Conservation (phyloP, 257 asterid genomes). For the Jasminum sambac region DNA sequence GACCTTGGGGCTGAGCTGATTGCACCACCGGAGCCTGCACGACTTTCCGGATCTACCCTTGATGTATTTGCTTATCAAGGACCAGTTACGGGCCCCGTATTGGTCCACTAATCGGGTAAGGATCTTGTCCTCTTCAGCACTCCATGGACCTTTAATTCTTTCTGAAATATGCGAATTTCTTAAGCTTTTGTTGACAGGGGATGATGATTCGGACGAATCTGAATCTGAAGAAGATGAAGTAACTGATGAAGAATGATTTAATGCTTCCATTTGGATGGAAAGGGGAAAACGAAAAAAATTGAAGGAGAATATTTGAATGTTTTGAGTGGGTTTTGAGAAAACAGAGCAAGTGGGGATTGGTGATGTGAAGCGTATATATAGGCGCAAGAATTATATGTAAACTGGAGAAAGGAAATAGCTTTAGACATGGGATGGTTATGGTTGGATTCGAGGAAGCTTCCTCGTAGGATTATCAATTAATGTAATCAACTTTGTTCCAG, state of each 20-base stretch:
- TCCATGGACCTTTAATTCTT: constrained; percentile 53
- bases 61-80: constrained; percentile 40
- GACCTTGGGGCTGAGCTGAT: constrained; percentile 49
- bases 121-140: constrained; percentile 47
- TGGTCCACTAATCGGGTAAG: constrained; percentile 31
- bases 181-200: background rate
- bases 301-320: background rate
- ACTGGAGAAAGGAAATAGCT: background rate
- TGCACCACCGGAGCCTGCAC: constrained; percentile 54
- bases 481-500: no score
- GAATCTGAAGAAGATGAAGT: constrained; percentile 4
- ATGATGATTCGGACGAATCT: background rate
- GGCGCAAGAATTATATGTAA: background rate
- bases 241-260: background rate
- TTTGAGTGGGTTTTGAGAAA: background rate
- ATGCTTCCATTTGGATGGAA: background rate
- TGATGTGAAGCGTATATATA: background rate
- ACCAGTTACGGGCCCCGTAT: constrained; percentile 49
- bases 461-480: no score
- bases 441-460: background rate
- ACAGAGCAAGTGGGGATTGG: background rate
- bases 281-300: background rate
- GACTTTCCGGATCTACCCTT: constrained; percentile 49
- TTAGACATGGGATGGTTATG: background rate
- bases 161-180: background rate